A percentile compares a stretch with the other conserved stretches of the same genome.
phyloP scores from a whole-genome alignment of 2,329 filamentous ascomycete genomes.

The Diplodia corticola region DNA sequence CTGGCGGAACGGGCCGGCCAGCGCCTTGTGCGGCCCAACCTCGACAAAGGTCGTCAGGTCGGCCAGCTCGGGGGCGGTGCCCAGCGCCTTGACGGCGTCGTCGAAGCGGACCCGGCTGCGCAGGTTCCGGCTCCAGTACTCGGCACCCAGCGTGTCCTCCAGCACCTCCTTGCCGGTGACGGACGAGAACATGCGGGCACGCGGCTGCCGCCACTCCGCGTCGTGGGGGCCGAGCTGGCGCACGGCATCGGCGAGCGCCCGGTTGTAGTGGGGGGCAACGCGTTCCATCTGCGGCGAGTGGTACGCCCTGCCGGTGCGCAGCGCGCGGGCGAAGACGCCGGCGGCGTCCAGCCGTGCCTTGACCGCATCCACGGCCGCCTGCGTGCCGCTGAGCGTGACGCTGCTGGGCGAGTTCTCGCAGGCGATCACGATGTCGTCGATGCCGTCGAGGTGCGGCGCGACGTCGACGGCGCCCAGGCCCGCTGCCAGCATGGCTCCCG shows the following conservation, averaged over 20 bases:
- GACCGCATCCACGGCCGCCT: not conserved
- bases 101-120: conserved; percentile 23
- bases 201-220: too few relatives aligned
- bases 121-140: conserved; percentile 21
- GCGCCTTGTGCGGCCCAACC: conserved; percentile 27
- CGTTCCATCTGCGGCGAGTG: conserved; percentile 26
- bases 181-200: conserved; percentile 4
- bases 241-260: not conserved
- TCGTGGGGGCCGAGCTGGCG: not conserved
- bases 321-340: conserved; percentile 25
- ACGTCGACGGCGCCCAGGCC: conserved; percentile 23
- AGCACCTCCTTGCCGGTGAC: not conserved
- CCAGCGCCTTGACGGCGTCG: conserved; percentile 20
- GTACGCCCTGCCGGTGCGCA: conserved; percentile 26
- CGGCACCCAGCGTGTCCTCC: not conserved
- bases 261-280: conserved; percentile 16
- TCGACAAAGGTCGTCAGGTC: conserved; percentile 26
- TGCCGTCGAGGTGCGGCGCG: conserved; percentile 15
- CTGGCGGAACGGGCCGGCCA: conserved; percentile 25
- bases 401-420: conserved; percentile 25
- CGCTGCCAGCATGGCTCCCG: conserved; percentile 34
- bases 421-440: conserved; percentile 24
- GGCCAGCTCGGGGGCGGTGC: not conserved
- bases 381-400: conserved; percentile 5
- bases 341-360: conserved; percentile 1